Conservation (phyloP, 148 eudicot genomes). For the Heliosperma pusillum region DNA sequence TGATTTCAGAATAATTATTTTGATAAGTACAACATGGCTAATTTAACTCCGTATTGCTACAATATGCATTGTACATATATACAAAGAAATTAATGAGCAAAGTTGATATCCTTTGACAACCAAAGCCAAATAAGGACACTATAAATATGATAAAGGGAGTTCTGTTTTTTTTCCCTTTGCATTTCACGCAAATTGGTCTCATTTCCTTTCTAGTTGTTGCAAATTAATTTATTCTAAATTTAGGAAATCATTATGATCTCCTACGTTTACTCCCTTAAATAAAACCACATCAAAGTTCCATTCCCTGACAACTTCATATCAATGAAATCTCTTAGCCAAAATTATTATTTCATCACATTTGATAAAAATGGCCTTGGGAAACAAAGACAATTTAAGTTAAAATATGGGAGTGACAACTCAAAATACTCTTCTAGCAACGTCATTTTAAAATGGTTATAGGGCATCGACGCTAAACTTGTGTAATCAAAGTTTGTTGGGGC, state of each 20-base stretch:
- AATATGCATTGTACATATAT: too few species aligned
- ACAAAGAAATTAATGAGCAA: not conserved
- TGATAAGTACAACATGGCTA: not conserved
- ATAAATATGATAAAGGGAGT: not conserved
- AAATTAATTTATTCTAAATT: not conserved
- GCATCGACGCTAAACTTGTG: not conserved
- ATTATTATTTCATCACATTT: not conserved
- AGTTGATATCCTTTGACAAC: not conserved
- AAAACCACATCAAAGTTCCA: not conserved
- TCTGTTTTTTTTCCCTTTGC: not conserved
- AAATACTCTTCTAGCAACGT: not conserved
- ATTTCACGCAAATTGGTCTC: not conserved
- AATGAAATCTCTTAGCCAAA: not conserved
- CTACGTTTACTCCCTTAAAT: not conserved
- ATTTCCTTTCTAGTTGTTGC: not conserved
- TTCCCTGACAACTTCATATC: not conserved
- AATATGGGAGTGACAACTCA: not conserved
- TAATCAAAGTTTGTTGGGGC: not conserved
- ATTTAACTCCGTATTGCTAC: not conserved
- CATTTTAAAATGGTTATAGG: not conserved
- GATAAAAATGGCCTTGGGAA: not conserved
- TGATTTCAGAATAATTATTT: too few species aligned
- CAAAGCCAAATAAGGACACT: not conserved
- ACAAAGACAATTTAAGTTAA: not conserved
- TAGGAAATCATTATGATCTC: slow-evolving; percentile 4